These are phyloP conservation scores for Kodamaea sagamina DNA, from an alignment of 805 yeast species.

Conservation along the genomic window DNA sequence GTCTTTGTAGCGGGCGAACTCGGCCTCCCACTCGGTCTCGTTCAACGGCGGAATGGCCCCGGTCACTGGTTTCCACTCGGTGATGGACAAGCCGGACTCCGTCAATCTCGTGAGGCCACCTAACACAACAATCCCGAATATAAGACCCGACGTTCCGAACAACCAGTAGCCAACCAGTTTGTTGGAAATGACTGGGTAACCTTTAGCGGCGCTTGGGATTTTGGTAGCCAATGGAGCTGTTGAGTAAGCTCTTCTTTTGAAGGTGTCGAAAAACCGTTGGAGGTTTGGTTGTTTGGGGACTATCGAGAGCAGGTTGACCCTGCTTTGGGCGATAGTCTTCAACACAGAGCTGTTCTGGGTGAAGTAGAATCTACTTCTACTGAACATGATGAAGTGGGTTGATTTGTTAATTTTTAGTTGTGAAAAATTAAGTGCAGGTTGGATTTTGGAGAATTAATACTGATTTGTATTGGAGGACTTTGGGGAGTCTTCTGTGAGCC, in stretches of 20 bases:
- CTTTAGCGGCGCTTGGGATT: background rate
- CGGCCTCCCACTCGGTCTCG: conserved; percentile 81
- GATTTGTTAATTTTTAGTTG: conserved; percentile 5
- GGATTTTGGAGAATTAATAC: background rate
- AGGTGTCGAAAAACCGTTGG: background rate
- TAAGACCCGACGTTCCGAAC: conserved; percentile 80
- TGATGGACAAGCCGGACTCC: conserved; percentile 92
- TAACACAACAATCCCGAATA: conserved; percentile 92
- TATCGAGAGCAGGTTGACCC: conserved; percentile 21
- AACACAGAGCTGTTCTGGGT: conserved; percentile 53
- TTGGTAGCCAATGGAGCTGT: conserved; percentile 6
- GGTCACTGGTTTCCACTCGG: conserved; percentile 98
- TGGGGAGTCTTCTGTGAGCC: too few relatives aligned
- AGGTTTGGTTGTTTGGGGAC: conserved; percentile 14
- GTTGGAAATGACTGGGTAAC: conserved; percentile 22
- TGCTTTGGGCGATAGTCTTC: conserved; percentile 29
- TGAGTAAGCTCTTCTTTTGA: conserved; percentile 9
- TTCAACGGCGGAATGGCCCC: conserved; percentile 89
- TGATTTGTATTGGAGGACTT: background rate
- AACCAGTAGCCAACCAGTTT: conserved; percentile 80
- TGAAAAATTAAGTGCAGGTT: too few relatives aligned
- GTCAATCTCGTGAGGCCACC: conserved; percentile 96
- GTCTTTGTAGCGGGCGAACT: conserved; percentile 74
- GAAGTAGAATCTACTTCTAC: conserved; percentile 60
- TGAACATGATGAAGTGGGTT: conserved; percentile 28